These are phyloP conservation scores for Serendipita sp. DNA, from an alignment of 768 basidiomycete species.

Conservation along the genomic window DNA sequence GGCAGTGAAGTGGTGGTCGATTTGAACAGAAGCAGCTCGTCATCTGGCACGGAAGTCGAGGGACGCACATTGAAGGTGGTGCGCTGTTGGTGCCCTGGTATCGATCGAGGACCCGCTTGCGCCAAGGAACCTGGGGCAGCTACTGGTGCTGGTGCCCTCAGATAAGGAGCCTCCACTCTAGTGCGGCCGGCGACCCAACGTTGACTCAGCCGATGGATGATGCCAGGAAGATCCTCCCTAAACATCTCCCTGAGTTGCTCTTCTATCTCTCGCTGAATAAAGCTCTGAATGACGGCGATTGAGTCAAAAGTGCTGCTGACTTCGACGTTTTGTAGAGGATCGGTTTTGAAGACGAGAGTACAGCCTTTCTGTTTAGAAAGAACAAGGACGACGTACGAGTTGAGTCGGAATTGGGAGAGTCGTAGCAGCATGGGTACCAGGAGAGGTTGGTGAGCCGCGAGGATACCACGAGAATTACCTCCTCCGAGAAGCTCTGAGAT, in stretches of 20 bases:
- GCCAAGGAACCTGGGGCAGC: background rate
- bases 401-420: conserved; percentile 85
- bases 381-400: conserved; percentile 92
- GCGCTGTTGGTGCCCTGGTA: background rate
- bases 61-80: background rate
- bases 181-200: conserved; percentile 63
- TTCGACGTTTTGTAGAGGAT: conserved; percentile 93
- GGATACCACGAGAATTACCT: conserved; percentile 56
- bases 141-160: conserved; percentile 17
- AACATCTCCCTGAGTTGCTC: conserved; percentile 97
- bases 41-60: background rate
- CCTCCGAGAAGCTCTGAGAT: conserved; percentile 66
- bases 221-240: conserved; percentile 87
- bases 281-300: conserved; percentile 93
- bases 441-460: conserved; percentile 87
- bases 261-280: conserved; percentile 95
- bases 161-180: conserved; percentile 84
- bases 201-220: conserved; percentile 90
- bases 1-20: background rate
- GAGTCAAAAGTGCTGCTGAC: conserved; percentile 97
- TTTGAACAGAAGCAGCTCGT: background rate
- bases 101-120: background rate
- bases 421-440: conserved; percentile 97
- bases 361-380: conserved; percentile 97
- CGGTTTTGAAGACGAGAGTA: conserved; percentile 98